phyloP scores from a whole-genome alignment of 352 stramenopile genomes.

The Phytophthora fragariaefolia region DNA sequence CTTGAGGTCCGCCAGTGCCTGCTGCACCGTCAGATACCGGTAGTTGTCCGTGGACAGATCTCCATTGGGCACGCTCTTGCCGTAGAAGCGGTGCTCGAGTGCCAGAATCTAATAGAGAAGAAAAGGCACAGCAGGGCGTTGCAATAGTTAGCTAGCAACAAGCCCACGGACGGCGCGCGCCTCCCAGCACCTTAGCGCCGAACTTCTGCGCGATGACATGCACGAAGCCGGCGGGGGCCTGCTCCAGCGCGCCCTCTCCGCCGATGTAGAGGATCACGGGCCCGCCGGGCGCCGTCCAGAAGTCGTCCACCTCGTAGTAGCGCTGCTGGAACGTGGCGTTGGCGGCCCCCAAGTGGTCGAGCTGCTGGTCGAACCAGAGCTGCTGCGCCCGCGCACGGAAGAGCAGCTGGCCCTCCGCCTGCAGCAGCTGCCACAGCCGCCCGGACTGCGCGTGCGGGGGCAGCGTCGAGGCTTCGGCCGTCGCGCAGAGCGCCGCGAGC shows the following conservation, averaged over 20 bases:
- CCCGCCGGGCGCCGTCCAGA: constrained; percentile 54
- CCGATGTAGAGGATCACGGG: constrained; percentile 89
- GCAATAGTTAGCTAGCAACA: background rate
- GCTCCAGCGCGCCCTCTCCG: constrained; percentile 73
- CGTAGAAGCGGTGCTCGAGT: constrained; percentile 91
- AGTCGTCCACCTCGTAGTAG: constrained; percentile 77
- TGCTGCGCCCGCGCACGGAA: constrained; percentile 45
- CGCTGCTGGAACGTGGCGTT: constrained; percentile 73
- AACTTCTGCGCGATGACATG: constrained; percentile 78
- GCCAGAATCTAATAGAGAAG: constrained; percentile 60
- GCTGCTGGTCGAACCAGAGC: constrained; percentile 73
- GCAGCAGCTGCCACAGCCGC: constrained; percentile 58
- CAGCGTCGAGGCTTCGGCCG: constrained; percentile 25
- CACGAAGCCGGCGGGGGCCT: constrained; percentile 69
- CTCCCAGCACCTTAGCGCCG: constrained; percentile 61
- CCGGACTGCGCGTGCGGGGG: constrained; percentile 55
- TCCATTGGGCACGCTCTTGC: constrained; percentile 80
- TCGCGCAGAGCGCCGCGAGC: constrained; percentile 13
- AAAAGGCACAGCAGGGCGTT: too few relatives aligned
- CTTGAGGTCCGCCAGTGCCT: constrained; percentile 88
- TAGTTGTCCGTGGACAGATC: constrained; percentile 81
- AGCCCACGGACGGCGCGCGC: too few relatives aligned
- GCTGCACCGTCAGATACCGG: constrained; percentile 79
- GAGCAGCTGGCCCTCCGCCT: constrained; percentile 55
- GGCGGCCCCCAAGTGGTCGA: constrained; percentile 64